Conservation (phyloP, 2,329 filamentous ascomycete genomes). For the Periglandula ipomoeae region DNA sequence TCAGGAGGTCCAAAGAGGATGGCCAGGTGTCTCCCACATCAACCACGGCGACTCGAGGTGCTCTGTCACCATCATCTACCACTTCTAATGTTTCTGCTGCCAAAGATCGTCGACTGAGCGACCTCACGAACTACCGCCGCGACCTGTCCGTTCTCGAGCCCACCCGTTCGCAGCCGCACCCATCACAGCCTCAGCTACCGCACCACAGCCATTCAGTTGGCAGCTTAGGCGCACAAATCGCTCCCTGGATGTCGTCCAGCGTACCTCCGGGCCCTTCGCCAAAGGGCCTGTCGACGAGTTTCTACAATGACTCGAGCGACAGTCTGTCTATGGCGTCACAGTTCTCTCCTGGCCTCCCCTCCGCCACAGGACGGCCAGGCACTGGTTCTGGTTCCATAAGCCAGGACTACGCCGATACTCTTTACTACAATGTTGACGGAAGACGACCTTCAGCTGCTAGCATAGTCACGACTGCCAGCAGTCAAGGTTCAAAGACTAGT, state of each 20-base stretch:
- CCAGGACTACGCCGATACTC: conserved; percentile 52
- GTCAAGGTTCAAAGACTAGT: conserved; percentile 70
- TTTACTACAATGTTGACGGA: conserved; percentile 55
- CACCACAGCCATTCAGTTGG: conserved; percentile 37
- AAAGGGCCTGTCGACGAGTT: conserved; percentile 43
- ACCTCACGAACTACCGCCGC: conserved; percentile 62
- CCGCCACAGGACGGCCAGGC: conserved; percentile 23
- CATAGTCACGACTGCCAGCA: conserved; percentile 69
- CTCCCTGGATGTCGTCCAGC: conserved; percentile 48
- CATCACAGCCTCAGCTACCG: conserved; percentile 46
- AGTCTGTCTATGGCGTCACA: conserved; percentile 54
- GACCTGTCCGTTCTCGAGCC: conserved; percentile 61
- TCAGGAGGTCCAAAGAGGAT: conserved; percentile 23
- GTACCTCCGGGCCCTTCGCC: conserved; percentile 24
- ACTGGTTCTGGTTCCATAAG: conserved; percentile 7
- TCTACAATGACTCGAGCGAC: conserved; percentile 70
- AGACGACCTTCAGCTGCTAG: conserved; percentile 83
- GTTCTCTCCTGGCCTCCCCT: conserved; percentile 60
- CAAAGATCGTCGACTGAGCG: conserved; percentile 47
- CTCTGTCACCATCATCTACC: conserved; percentile 37
- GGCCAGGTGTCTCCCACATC: conserved; percentile 43
- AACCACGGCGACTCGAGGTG: conserved; percentile 32
- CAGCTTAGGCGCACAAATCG: conserved; percentile 41
- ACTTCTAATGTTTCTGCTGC: conserved; percentile 32
- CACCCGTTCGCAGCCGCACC: conserved; percentile 38